Base-by-base conservation (phyloP, 2,329 filamentous ascomycete genomes). In the Cytospora mali region DNA sequence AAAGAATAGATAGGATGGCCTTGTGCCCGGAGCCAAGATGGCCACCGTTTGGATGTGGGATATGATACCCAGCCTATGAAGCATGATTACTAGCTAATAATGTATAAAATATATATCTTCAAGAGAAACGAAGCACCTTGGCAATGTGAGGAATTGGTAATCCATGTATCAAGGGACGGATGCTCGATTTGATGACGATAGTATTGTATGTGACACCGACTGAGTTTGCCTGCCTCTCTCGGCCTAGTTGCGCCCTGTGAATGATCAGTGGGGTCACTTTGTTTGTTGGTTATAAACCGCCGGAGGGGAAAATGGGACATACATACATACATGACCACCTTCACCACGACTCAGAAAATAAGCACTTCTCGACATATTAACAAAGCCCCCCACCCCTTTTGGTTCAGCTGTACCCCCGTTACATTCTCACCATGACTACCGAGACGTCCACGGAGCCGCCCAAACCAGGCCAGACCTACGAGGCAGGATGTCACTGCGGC, bases 401-500 rank as follows among this genome's bases (percentile, higher is more conserved):
- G 13, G 11, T 2, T 16, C 13, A 14, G 33, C 33, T 16, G 4
- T 4, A 2, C 16, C 5, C 35, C 16, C 35, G n/a, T n/a, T n/a
- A n/a, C n/a, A n/a, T n/a, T n/a, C 23, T 21, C 48, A 54, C 7
- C 48, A 66, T 66, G 62, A 62, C 60, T 18, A 62, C 51, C 51
- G 46, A 28, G 48, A 46, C 52, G 14, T 16, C 42, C 13, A 13
- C 54, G 9, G 57, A 56, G 50, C 21, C 52, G 50, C 25, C 52
- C 7, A 69, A 72, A 55, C 58, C 67, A 4, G 74, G 70, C 52
- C 71, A 66, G 55, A 80, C 77, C 1, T 83, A 85, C 70, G 71
- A 78, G 52, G 80, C 75, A 13, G 79, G 77, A 61, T 85, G 82
- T 66, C 82, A 85, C 69, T 85, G 83, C 71, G 82, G 81, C 51